Percentiles rank a stretch among this genome's conserved stretches.
These are phyloP conservation scores for Diversispora eburnea DNA, from an alignment of 192 early-diverging fungal genomes.

Conservation along the genomic window DNA sequence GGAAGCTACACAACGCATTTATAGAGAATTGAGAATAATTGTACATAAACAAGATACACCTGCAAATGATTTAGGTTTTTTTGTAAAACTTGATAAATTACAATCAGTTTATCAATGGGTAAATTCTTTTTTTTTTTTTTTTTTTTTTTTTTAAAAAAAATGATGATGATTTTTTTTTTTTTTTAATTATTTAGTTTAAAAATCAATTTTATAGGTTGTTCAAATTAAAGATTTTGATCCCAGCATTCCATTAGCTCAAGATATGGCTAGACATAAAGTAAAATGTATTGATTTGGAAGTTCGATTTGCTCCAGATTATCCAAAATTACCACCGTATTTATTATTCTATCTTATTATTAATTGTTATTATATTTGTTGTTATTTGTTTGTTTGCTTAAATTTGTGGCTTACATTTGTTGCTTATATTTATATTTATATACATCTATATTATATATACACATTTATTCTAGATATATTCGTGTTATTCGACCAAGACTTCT, in stretches of 20 bases:
- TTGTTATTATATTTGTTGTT: neutral
- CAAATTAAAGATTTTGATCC: conserved; percentile 34
- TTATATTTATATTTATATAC: neutral
- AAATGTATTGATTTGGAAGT: conserved; percentile 33
- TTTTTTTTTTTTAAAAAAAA: neutral
- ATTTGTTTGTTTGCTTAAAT: neutral
- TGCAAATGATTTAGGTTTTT: conserved; percentile 26
- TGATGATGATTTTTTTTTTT: neutral
- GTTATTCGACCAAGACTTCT: conserved; percentile 41
- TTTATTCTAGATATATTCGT: conserved; percentile 35
- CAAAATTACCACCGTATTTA: conserved; percentile 31
- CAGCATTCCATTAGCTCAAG: conserved; percentile 28
- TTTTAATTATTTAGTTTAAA: neutral
- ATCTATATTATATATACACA: no score
- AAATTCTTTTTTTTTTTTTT: neutral
- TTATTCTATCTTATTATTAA: neutral
- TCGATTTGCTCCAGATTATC: conserved; percentile 35
- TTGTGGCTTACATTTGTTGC: neutral
- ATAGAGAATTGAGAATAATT: conserved; percentile 26
- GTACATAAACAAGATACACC: conserved; percentile 25
- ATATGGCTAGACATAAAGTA: conserved; percentile 29
- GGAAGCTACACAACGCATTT: conserved; percentile 31
- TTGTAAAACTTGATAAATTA: conserved; percentile 23
- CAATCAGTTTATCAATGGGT: conserved; percentile 34
- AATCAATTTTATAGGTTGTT: conserved; percentile 18